Evolutionary conservation across 2,329 filamentous ascomycete species (phyloP).

Genomic region (Hysterium pulicare): DNA sequence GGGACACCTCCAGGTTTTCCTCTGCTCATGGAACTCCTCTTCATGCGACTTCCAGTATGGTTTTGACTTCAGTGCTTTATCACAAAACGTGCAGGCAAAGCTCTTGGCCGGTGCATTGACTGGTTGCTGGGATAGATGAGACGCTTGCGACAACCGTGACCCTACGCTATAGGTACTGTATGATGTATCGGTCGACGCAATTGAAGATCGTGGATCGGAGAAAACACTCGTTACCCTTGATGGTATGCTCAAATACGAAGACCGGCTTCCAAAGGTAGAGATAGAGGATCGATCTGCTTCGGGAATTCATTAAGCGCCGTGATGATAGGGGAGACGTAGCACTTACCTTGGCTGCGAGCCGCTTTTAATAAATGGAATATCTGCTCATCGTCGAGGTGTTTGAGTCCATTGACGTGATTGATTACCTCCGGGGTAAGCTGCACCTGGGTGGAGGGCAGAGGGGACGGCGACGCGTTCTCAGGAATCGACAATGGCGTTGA

Average conservation of each 20-base stretch:
- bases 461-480: constrained; percentile 35
- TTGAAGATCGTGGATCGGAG: constrained; percentile 35
- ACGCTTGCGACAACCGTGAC: constrained; percentile 35
- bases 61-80: constrained; percentile 65
- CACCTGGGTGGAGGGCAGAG: constrained; percentile 30
- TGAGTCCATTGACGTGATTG: constrained; percentile 38
- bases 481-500: constrained; percentile 34
- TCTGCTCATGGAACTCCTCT: constrained; percentile 66
- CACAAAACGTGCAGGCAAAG: constrained; percentile 48
- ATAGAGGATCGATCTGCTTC: constrained; percentile 35
- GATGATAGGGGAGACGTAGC: constrained; percentile 14
- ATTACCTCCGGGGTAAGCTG: constrained; percentile 36
- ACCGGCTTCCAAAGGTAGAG: constrained; percentile 35
- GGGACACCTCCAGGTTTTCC: constrained; percentile 65
- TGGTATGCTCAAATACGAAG: constrained; percentile 36
- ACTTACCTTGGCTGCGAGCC: constrained; percentile 38
- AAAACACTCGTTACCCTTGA: constrained; percentile 38
- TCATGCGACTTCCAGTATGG: constrained; percentile 70
- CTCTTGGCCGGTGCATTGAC: constrained; percentile 35
- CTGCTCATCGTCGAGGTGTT: constrained; percentile 39
- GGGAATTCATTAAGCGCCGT: constrained; percentile 26
- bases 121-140: constrained; percentile 34
- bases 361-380: constrained; percentile 36
- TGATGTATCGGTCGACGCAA: constrained; percentile 37
- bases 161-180: constrained; percentile 36